phyloP scores from a whole-genome alignment of 2,329 filamentous ascomycete species.

The Penicillium glabrum region DNA sequence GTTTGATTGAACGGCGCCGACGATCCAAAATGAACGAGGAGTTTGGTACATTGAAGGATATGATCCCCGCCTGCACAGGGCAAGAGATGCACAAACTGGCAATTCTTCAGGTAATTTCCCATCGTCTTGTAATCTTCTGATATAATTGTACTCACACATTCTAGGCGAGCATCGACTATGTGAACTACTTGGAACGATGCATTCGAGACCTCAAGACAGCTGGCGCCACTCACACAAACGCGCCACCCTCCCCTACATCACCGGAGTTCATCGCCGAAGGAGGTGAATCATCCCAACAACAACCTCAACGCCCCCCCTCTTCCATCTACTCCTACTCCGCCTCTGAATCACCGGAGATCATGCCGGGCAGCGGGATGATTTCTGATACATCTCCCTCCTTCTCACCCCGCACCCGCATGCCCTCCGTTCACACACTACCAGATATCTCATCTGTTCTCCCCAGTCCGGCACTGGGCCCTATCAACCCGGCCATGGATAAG shows the following conservation, averaged over 20 bases:
- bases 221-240: slow-evolving; percentile 22
- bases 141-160: slow-evolving; percentile 2
- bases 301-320: slow-evolving; percentile 11
- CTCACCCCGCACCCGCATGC: slow-evolving; percentile 30
- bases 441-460: slow-evolving; percentile 36
- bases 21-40: slow-evolving; percentile 99
- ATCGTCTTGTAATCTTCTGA: neutral
- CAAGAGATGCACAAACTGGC: slow-evolving; percentile 97
- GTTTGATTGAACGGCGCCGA: slow-evolving; percentile 83
- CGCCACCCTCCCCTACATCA: slow-evolving; percentile 37
- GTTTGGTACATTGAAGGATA: slow-evolving; percentile 86
- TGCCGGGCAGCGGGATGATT: slow-evolving; percentile 21
- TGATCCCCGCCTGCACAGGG: slow-evolving; percentile 94
- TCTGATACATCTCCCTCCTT: slow-evolving; percentile 34
- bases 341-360: slow-evolving; percentile 37
- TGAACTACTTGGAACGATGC: slow-evolving; percentile 90
- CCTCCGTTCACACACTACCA: slow-evolving; percentile 17
- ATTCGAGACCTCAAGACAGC: slow-evolving; percentile 72
- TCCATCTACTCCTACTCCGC: slow-evolving; percentile 31
- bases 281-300: slow-evolving; percentile 5
- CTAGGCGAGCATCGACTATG: slow-evolving; percentile 93
- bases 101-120: slow-evolving; percentile 74
- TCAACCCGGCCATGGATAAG: slow-evolving; percentile 21
- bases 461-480: slow-evolving; percentile 36
- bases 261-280: slow-evolving; percentile 31